phyloP scores from a whole-genome alignment of 2,329 filamentous ascomycete genomes.

The Pestalotiopsis sp. region DNA sequence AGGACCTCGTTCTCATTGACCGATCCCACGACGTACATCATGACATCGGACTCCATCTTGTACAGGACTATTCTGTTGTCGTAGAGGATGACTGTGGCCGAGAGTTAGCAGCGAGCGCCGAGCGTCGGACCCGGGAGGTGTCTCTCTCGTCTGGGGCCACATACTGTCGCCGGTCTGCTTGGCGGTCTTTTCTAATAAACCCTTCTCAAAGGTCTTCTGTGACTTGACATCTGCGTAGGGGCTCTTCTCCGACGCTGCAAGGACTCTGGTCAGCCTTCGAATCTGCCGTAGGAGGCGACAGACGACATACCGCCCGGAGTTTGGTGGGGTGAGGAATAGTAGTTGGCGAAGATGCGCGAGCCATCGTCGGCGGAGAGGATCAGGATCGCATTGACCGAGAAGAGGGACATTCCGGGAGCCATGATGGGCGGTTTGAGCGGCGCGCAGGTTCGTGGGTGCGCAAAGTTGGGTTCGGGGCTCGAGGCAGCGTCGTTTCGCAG shows the following conservation, averaged over 20 bases:
- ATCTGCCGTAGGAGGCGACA: conserved; percentile 19
- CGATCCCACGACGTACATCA: conserved; percentile 90
- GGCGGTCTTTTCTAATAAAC: conserved; percentile 89
- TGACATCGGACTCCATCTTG: conserved; percentile 97
- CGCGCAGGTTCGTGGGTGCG: neutral
- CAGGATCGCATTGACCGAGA: conserved; percentile 76
- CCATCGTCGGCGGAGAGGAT: conserved; percentile 86
- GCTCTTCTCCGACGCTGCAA: conserved; percentile 60
- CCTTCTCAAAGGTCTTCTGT: conserved; percentile 97
- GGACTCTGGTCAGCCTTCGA: neutral
- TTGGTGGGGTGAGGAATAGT: conserved; percentile 57
- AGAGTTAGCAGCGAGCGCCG: conserved; percentile 7
- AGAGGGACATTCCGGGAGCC: conserved; percentile 76
- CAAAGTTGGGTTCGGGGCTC: neutral
- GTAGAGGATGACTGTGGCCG: conserved; percentile 86
- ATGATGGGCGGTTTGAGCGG: conserved; percentile 43
- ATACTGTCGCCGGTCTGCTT: conserved; percentile 71
- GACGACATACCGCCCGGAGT: conserved; percentile 30
- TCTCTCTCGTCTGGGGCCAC: neutral
- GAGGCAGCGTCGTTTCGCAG: neutral
- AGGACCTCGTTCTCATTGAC: conserved; percentile 96
- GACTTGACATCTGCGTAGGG: conserved; percentile 89
- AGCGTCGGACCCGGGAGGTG: neutral
- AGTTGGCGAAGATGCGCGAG: conserved; percentile 87
- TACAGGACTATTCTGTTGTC: conserved; percentile 96